Conservation (phyloP, 2,329 filamentous ascomycete species). For the Plectosphaerella sp. region DNA sequence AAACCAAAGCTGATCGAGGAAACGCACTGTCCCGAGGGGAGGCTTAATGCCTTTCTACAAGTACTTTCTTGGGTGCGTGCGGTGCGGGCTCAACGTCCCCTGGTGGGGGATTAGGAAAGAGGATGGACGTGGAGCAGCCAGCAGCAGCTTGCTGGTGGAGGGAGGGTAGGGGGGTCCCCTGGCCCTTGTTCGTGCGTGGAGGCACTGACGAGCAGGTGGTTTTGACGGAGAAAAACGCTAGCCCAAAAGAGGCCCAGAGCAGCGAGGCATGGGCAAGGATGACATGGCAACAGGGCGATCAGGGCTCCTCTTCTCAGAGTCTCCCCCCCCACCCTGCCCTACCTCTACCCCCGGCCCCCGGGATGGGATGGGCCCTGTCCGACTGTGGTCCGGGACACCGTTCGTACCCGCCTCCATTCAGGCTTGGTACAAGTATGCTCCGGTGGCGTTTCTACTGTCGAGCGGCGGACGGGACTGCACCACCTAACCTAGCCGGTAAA, state of each 20-base stretch:
- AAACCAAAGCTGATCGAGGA: conserved; percentile 15
- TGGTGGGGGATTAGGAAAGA: not conserved
- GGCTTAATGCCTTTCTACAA: conserved; percentile 24
- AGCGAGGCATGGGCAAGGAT: conserved; percentile 32
- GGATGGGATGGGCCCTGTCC: no score
- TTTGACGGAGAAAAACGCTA: conserved; percentile 28
- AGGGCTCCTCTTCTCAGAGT: conserved; percentile 11
- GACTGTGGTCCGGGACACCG: conserved; percentile 4
- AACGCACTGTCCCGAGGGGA: conserved; percentile 17
- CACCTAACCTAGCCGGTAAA: conserved; percentile 3
- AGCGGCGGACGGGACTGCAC: conserved; percentile 9
- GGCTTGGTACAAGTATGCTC: conserved; percentile 16
- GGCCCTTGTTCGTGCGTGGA: conserved; percentile 23
- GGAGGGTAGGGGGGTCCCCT: conserved; percentile 12
- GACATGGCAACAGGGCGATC: conserved; percentile 23
- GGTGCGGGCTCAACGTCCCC: not conserved
- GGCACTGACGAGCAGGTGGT: conserved; percentile 17
- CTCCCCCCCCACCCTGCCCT: not conserved
- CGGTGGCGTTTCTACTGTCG: conserved; percentile 12
- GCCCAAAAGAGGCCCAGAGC: conserved; percentile 30
- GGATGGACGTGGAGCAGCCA: no score
- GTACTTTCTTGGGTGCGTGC: conserved; percentile 15
- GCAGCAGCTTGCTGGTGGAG: no score
- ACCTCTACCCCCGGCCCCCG: no score
- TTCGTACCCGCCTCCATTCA: conserved; percentile 9